Base-by-base conservation (phyloP, 2,329 filamentous ascomycete genomes). In the Diaporthe citriasiana region DNA sequence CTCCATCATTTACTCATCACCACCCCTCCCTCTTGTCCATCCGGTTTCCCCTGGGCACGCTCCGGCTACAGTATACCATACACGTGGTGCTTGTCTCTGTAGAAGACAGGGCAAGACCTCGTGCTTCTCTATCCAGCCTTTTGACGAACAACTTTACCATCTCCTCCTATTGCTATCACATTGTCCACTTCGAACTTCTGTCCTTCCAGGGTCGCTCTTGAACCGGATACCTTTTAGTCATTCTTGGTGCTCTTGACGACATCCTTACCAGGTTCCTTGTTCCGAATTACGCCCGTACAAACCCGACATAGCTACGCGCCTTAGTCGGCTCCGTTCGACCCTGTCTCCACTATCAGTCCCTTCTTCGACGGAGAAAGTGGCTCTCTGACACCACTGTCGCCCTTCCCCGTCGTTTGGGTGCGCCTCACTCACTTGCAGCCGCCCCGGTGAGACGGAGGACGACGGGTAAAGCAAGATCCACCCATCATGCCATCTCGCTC, bases 401-500 rank as follows among this genome's bases (percentile, higher is more conserved):
- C 57, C 27, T 56, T 45, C 50, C 53, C 35, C 45, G 56, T 27
- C 53, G 42, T 33, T 50, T 47, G 38, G 45, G 25, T 72, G 51
- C 47, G 63, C 71, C 22, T 68, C 72, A 57, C 59, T 53, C 73
- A 60, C 59, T 53, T 25, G 50, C 35, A 72, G 19, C 55, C 42
- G 35, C 50, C 51, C 15, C 47, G 12, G 60, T 70, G 63, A 47
- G 22, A 65, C 55, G 42, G 40, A 70, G 56, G 56, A 59, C 70
- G 47, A 55, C 56, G 70, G 56, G 13, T 42, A 53, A 30, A 25
- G 33, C 45, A 63, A 47, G 53, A 51, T 70, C 45, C 70, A 70
- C 56, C 30, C 70, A 73, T 57, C 65, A 73, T 75, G 73, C 65
- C 56, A 75, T 70, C 65, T 70, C 65, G 65, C 40, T 35, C 40